Evolutionary conservation across 768 basidiomycete genomes (phyloP).

Genomic region (Phallus indusiatus): DNA sequence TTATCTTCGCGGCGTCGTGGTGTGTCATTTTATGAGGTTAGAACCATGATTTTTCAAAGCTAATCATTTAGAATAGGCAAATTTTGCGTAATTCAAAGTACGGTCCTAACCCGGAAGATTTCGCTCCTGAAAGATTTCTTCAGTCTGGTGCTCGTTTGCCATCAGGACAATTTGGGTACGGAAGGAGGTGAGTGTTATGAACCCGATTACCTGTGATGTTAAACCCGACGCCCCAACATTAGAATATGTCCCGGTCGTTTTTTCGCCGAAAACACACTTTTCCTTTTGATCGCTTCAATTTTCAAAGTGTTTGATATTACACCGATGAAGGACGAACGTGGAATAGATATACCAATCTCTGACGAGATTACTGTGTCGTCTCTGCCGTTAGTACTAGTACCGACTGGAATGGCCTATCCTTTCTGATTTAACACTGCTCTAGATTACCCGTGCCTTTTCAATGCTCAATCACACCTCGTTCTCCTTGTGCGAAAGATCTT

Average conservation of each 20-base stretch:
- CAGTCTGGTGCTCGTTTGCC: neutral
- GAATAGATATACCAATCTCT: constrained; percentile 23
- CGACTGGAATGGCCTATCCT: too few relatives aligned
- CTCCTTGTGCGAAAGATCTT: constrained; percentile 18
- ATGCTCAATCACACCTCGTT: constrained; percentile 23
- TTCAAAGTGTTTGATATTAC: constrained; percentile 11
- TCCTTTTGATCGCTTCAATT: constrained; percentile 10
- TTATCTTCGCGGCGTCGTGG: neutral
- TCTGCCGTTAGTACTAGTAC: neutral
- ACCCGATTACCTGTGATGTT: neutral
- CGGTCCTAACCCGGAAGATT: neutral
- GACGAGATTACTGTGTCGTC: neutral
- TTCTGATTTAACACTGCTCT: neutral
- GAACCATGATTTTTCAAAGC: neutral
- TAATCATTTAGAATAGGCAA: neutral
- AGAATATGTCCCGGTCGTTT: constrained; percentile 13
- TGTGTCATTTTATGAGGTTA: neutral
- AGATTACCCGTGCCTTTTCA: constrained; percentile 25
- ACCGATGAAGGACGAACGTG: constrained; percentile 16
- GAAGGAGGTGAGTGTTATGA: neutral
- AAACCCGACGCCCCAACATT: neutral
- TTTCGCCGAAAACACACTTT: constrained; percentile 10
- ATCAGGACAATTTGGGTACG: neutral
- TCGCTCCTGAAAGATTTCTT: constrained; percentile 2
- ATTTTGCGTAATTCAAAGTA: neutral